A percentile compares a stretch with the other conserved stretches of the same genome.
These are phyloP conservation scores for Tilletia walkeri DNA, from an alignment of 1,284 basidiomycete genomes.

Conservation along the genomic window DNA sequence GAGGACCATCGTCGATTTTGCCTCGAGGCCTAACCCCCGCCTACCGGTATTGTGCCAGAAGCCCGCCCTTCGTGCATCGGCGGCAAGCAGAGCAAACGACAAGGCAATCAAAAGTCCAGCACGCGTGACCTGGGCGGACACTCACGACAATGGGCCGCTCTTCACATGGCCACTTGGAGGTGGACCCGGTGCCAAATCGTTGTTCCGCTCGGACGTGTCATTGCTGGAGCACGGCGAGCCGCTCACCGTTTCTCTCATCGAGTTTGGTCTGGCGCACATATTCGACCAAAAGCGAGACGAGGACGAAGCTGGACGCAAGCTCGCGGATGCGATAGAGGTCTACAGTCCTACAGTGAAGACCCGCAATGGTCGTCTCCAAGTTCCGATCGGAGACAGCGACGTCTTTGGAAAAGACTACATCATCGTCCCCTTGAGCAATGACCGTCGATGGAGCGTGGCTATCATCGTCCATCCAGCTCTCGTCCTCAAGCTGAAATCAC, in stretches of 20 bases:
- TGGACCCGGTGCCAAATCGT: constrained; percentile 30
- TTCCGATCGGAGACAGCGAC: constrained; percentile 56
- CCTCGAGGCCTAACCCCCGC: too few relatives aligned
- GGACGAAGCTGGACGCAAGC: constrained; percentile 20
- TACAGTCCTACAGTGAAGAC: constrained; percentile 76
- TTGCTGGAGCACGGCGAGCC: constrained; percentile 43
- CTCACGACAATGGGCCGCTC: constrained; percentile 19
- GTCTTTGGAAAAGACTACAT: constrained; percentile 88
- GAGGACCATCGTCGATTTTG: too few relatives aligned
- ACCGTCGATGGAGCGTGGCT: constrained; percentile 94
- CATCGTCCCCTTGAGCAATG: constrained; percentile 93
- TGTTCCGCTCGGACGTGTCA: constrained; percentile 35
- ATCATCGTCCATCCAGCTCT: constrained; percentile 78
- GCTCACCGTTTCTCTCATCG: constrained; percentile 90
- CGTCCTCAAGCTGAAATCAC: not conserved
- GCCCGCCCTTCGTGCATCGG: too few relatives aligned
- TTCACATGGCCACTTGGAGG: constrained; percentile 40
- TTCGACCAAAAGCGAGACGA: constrained; percentile 45
- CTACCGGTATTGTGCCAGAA: too few relatives aligned
- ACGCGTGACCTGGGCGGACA: not conserved
- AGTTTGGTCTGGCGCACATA: constrained; percentile 84
- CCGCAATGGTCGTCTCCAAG: too few relatives aligned
- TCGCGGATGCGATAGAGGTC: constrained; percentile 76
- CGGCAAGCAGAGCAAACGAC: too few relatives aligned
- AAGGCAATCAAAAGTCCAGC: too few relatives aligned